phyloP scores from a whole-genome alignment of 176 grass and related monocot genomes.

The Juncus effusus region DNA sequence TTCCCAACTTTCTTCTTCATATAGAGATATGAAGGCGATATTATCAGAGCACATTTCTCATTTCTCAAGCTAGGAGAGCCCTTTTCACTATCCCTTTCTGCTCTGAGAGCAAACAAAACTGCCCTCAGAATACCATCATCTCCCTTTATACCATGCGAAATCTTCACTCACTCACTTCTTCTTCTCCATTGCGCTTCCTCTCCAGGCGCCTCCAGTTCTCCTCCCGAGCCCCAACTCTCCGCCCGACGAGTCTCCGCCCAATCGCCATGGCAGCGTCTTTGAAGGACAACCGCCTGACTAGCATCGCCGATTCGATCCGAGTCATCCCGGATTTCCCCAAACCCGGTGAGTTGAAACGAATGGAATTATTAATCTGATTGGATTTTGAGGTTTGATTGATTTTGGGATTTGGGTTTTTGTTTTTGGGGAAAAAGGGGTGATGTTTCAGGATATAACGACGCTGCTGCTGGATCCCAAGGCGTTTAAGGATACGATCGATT shows the following conservation, averaged over 20 bases:
- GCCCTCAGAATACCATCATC: too few relatives aligned
- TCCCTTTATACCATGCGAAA: too few relatives aligned
- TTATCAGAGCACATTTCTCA: too few relatives aligned
- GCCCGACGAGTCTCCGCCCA: conserved; percentile 12
- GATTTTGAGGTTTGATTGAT: conserved; percentile 6
- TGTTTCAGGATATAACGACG: conserved; percentile 98
- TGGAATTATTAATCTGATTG: background rate
- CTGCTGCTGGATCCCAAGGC: conserved; percentile 68
- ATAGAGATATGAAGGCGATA: too few relatives aligned
- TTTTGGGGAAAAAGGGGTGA: conserved; percentile 45
- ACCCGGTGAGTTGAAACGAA: conserved; percentile 46
- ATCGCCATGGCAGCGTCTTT: conserved; percentile 43
- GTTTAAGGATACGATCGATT: conserved; percentile 74
- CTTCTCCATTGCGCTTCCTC: background rate
- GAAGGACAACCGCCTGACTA: conserved; percentile 47
- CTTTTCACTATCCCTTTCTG: too few relatives aligned
- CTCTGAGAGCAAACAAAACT: too few relatives aligned
- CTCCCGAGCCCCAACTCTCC: background rate
- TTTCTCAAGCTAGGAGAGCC: too few relatives aligned
- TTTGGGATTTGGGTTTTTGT: background rate
- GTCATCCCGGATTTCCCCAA: conserved; percentile 91
- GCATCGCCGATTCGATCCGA: conserved; percentile 76
- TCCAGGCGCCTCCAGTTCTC: background rate
- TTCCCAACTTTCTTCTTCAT: too few relatives aligned
- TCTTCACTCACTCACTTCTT: background rate